Evolutionary conservation across 1,284 basidiomycete genomes (phyloP).

Genomic region (Sporisorium iseilematis-ciliati): DNA sequence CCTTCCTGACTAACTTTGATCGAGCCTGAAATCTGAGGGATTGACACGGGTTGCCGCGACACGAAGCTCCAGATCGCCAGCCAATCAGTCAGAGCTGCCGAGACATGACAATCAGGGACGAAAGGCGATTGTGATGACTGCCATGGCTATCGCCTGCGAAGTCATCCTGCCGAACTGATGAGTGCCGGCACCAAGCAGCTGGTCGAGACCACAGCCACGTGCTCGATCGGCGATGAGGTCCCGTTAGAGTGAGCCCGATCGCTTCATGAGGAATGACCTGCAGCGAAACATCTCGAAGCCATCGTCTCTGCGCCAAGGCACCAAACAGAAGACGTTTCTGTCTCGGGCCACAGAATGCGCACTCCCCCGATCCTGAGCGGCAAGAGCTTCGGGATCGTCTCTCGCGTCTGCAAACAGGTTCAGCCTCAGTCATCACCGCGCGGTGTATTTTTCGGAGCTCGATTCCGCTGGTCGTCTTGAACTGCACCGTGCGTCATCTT

Average conservation of each 20-base stretch:
- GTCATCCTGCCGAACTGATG: too few relatives aligned
- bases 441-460: background rate
- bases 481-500: conserved; percentile 36
- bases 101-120: too few relatives aligned
- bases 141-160: too few relatives aligned
- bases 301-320: background rate
- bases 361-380: conserved; percentile 20
- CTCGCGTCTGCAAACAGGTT: background rate
- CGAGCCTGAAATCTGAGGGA: too few relatives aligned
- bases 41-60: too few relatives aligned
- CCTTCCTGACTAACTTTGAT: too few relatives aligned
- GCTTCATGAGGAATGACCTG: background rate
- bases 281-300: conserved; percentile 12
- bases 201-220: background rate
- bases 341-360: conserved; percentile 1
- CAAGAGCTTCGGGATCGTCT: conserved; percentile 7
- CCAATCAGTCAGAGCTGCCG: too few relatives aligned
- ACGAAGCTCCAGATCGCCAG: too few relatives aligned
- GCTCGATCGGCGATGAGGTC: conserved; percentile 1
- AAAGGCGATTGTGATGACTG: too few relatives aligned
- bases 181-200: too few relatives aligned
- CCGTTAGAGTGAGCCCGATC: background rate
- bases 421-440: conserved; percentile 16
- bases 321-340: background rate
- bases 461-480: too few relatives aligned